A percentile compares a stretch with the other conserved stretches of the same genome.
Evolutionary conservation across 306 rosid species (phyloP).

Genomic region (Trifolium repens): DNA sequence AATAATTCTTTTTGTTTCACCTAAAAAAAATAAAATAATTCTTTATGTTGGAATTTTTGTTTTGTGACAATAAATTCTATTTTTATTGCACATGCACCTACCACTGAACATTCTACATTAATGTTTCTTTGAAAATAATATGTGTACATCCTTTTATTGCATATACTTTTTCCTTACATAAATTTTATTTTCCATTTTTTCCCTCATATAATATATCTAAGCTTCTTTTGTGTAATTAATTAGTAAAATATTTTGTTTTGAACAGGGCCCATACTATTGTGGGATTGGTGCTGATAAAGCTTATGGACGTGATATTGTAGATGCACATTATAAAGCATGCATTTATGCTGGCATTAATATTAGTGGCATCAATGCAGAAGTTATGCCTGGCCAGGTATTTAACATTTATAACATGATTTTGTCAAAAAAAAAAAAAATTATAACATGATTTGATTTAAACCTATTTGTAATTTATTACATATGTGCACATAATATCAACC

Average conservation of each 20-base stretch:
- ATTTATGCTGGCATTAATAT: constrained; percentile 69
- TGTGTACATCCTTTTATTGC: constrained; percentile 6
- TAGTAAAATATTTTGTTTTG: constrained; percentile 8
- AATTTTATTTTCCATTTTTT: background rate
- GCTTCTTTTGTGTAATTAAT: background rate
- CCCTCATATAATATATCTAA: background rate
- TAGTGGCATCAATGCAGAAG: constrained; percentile 78
- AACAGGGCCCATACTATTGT: constrained; percentile 71
- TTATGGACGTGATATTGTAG: constrained; percentile 72
- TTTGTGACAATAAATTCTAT: background rate
- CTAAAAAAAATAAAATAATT: too few relatives aligned
- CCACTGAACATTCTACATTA: background rate
- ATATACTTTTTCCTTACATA: background rate
- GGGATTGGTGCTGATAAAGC: constrained; percentile 75
- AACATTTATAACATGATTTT: too few relatives aligned
- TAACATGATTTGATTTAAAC: too few relatives aligned
- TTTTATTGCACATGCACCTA: background rate
- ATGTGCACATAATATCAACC: background rate
- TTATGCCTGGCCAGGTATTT: constrained; percentile 78
- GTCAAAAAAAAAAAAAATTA: too few relatives aligned
- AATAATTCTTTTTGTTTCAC: background rate
- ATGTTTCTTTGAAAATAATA: constrained; percentile 10
- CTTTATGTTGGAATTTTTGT: background rate
- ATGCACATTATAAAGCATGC: constrained; percentile 77
- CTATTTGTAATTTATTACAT: too few relatives aligned